These are phyloP conservation scores for Elaphomyces granulatus DNA, from an alignment of 495 filamentous ascomycete genomes.

Conservation along the genomic window DNA sequence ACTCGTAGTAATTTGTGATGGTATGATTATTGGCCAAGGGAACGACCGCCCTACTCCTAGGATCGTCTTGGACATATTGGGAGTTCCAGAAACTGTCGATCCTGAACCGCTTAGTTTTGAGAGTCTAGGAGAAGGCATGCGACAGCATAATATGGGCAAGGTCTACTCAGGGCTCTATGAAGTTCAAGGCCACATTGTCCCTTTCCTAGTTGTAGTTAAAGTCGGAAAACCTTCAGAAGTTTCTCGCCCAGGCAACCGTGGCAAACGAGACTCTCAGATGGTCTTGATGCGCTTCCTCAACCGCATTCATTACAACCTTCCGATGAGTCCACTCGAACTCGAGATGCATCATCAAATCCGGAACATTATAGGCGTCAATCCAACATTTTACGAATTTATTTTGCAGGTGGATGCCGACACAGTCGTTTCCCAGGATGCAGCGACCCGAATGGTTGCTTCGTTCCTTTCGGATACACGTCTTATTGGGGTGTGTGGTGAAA, in stretches of 20 bases:
- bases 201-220: constrained; percentile 94
- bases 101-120: constrained; percentile 98
- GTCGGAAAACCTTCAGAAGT: constrained; percentile 95
- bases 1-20: constrained; percentile 85
- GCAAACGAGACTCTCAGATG: constrained; percentile 99
- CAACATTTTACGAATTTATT: constrained; percentile 95
- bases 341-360: constrained; percentile 99
- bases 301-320: constrained; percentile 86
- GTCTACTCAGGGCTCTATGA: constrained; percentile 97
- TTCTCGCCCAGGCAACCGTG: constrained; percentile 90
- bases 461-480: constrained; percentile 86
- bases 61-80: constrained; percentile 94
- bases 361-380: constrained; percentile 98
- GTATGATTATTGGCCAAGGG: constrained; percentile 98
- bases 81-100: constrained; percentile 83
- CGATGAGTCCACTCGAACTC: constrained; percentile 93
- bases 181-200: constrained; percentile 94
- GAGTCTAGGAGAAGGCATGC: constrained; percentile 86
- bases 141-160: constrained; percentile 99
- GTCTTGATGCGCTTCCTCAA: constrained; percentile 96
- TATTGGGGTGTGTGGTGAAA: constrained; percentile 91
- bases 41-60: constrained; percentile 92
- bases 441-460: constrained; percentile 79
- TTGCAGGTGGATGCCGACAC: constrained; percentile 97
- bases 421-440: constrained; percentile 79